Base-by-base conservation (phyloP, 768 basidiomycete species). In the Amanita thiersii region DNA sequence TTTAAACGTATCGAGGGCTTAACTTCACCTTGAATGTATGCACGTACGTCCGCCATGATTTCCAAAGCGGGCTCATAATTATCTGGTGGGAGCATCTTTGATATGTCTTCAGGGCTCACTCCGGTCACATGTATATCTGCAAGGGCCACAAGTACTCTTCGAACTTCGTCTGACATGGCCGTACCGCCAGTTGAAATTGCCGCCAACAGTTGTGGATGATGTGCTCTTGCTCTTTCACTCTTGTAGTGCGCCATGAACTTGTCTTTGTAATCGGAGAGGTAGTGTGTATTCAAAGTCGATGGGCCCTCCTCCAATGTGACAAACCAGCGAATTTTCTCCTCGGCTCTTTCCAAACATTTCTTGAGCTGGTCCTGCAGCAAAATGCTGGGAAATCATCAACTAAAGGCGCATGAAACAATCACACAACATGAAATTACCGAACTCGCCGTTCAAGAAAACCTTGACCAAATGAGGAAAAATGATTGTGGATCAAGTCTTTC, bases 21-120 rank as follows among this genome's bases (percentile, higher is more conserved):
- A 25, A 26, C 17, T 17, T n/a, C 50, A 81, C 85, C 83, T 67
- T 85, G 79, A 56, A 85, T 86, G 48, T 86, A 85, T 0, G 78
- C 82, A 3, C 80, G 65, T 1, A 84, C 79, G 42, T 77, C 71
- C 0, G 80, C 79, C 81, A 86, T 85, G 50, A 86, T 81, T 3
- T 57, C 50, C 12, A 86, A 49, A 0, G 77, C 77, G 0, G 71
- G 66, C 26, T 77, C 78, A 64, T 67, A 69, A 2, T 59, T 59
- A 45, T 82, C 78, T 0, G 63, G 43, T 0, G 73, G 68, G 2
- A 78, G 61, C 0, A 84, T 50, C 49, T 66, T 76, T 0, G 67
- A 48, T 0, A 84, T 47, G 40, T 79, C 73, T 2, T 57, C 56
- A 0, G 65, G 54, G 19, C 67, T n/a, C n/a, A n/a, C 50, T 2